Conservation (phyloP, 306 rosid species). For the Dryas octopetala region DNA sequence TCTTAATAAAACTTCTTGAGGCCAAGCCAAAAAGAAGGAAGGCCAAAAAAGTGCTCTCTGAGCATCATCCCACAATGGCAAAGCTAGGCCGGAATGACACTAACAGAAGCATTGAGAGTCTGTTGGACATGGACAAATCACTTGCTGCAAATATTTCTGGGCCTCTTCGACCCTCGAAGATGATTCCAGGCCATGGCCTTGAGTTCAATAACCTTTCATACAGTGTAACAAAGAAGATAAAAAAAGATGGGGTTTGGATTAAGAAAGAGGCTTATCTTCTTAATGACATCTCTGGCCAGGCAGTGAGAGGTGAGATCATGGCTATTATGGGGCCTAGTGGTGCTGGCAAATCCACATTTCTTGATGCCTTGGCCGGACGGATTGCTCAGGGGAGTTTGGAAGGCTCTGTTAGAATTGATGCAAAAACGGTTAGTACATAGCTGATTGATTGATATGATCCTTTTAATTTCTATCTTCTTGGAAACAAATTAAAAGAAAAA, state of each 20-base stretch:
- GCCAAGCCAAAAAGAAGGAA: conserved; percentile 26
- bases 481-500: background rate
- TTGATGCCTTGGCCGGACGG: conserved; percentile 81
- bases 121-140: conserved; percentile 49
- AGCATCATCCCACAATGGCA: conserved; percentile 39
- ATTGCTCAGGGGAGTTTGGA: conserved; percentile 79
- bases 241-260: conserved; percentile 73
- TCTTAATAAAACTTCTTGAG: conserved; percentile 27
- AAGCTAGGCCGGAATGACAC: conserved; percentile 28
- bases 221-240: conserved; percentile 58
- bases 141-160: conserved; percentile 20
- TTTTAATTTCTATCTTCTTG: background rate
- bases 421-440: conserved; percentile 42
- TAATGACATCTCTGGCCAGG: conserved; percentile 82
- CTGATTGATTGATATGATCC: background rate
- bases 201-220: conserved; percentile 72
- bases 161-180: conserved; percentile 34
- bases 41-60: conserved; percentile 24
- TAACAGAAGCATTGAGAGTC: conserved; percentile 60
- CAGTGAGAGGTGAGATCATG: conserved; percentile 66
- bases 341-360: conserved; percentile 96
- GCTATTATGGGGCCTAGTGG: conserved; percentile 97
- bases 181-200: conserved; percentile 57
- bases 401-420: conserved; percentile 81
- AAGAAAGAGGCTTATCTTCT: conserved; percentile 71